Conservation (phyloP, 169 alveolate genomes). For the Nephromyces sp. region DNA sequence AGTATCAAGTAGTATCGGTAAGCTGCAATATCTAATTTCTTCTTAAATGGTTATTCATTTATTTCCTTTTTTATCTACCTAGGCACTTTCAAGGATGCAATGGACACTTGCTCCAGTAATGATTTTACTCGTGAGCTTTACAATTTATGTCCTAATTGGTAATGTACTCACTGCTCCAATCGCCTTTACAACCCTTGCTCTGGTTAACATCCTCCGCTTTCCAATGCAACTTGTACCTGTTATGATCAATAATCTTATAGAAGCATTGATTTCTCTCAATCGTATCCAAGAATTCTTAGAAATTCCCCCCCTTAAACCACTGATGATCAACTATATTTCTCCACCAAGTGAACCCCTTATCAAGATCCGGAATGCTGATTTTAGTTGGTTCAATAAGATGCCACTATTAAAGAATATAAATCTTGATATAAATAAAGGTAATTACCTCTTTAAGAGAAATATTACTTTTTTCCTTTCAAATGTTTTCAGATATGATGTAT, state of each 20-base stretch:
- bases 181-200: constrained; percentile 47
- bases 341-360: background rate
- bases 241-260: constrained; percentile 12
- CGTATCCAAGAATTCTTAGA: constrained; percentile 18
- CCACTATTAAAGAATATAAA: constrained; percentile 41
- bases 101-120: constrained; percentile 5
- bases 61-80: background rate
- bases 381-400: constrained; percentile 35
- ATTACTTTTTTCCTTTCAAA: background rate
- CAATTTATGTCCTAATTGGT: background rate
- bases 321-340: background rate
- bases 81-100: no score
- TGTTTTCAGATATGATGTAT: background rate
- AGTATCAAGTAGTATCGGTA: background rate
- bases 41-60: background rate
- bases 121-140: background rate
- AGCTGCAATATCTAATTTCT: no score
- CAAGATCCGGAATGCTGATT: constrained; percentile 11
- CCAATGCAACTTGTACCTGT: constrained; percentile 47
- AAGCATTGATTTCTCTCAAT: background rate
- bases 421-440: constrained; percentile 37
- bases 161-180: constrained; percentile 21
- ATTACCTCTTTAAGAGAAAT: background rate
- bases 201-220: constrained; percentile 42
- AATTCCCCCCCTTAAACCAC: background rate